Percentiles rank a stretch among this genome's conserved stretches.
Evolutionary conservation across 1,284 basidiomycete species (phyloP).

Genomic region (Cutaneotrichosporon dermatis): DNA sequence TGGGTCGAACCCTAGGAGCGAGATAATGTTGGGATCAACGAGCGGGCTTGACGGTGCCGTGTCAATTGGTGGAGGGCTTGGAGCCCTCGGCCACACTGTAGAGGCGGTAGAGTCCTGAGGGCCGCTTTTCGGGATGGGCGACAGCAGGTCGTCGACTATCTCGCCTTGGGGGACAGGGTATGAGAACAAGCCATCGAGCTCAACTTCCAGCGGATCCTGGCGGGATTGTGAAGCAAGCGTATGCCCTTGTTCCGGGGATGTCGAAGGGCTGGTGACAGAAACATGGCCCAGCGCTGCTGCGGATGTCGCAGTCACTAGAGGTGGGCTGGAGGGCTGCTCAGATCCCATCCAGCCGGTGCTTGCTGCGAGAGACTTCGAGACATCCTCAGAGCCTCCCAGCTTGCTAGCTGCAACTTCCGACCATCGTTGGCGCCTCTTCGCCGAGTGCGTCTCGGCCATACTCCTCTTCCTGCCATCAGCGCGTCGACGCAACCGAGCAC

Average conservation of each 20-base stretch:
- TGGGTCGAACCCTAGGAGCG: conserved; percentile 5
- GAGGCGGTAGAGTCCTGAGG: too few relatives aligned
- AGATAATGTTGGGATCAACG: conserved; percentile 4
- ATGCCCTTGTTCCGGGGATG: too few relatives aligned
- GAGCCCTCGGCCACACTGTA: too few relatives aligned
- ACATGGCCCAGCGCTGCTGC: too few relatives aligned
- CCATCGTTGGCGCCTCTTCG: neutral
- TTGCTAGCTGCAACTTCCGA: neutral
- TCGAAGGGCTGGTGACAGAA: neutral
- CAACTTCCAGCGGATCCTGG: neutral
- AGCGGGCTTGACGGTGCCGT: neutral
- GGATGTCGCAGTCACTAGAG: too few relatives aligned
- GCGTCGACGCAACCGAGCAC: too few relatives aligned
- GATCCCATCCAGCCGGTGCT: neutral
- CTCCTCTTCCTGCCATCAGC: neutral
- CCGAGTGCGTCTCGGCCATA: neutral
- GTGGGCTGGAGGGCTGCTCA: too few relatives aligned
- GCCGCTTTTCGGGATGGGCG: too few relatives aligned
- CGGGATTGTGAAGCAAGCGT: neutral
- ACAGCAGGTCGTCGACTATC: neutral
- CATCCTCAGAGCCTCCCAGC: too few relatives aligned
- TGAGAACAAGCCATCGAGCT: conserved; percentile 11
- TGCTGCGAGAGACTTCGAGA: neutral
- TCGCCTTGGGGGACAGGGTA: neutral
- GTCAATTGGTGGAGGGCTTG: too few relatives aligned